These are phyloP conservation scores for Coccinonectria pachysandricola DNA, from an alignment of 2,329 filamentous ascomycete genomes.

Conservation along the genomic window DNA sequence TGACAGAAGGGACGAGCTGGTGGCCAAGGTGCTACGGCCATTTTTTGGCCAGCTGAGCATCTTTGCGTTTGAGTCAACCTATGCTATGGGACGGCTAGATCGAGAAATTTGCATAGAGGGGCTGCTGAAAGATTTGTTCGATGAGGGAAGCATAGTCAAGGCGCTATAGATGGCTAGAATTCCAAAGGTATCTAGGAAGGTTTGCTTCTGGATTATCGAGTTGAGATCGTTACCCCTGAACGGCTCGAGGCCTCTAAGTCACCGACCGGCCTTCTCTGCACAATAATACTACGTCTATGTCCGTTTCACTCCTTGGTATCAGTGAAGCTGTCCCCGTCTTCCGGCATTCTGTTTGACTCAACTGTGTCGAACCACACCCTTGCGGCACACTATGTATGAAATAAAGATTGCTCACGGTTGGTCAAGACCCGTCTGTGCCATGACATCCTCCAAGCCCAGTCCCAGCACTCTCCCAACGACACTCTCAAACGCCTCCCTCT, in stretches of 20 bases:
- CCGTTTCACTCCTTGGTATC: neutral
- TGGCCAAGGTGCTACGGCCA: slow-evolving; percentile 68
- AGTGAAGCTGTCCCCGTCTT: neutral
- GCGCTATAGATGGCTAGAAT: slow-evolving; percentile 43
- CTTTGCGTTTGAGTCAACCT: slow-evolving; percentile 84
- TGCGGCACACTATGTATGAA: slow-evolving; percentile 5
- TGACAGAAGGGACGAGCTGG: slow-evolving; percentile 57
- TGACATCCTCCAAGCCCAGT: slow-evolving; percentile 10
- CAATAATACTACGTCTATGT: slow-evolving; percentile 1
- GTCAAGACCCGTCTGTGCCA: slow-evolving; percentile 6
- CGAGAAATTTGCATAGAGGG: slow-evolving; percentile 50
- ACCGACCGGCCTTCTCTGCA: no score
- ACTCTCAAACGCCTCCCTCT: slow-evolving; percentile 35
- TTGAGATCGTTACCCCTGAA: no score
- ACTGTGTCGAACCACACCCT: neutral
- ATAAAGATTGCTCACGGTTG: no score
- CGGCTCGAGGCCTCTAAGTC: no score
- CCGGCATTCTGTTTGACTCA: no score
- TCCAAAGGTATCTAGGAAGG: no score
- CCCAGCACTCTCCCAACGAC: slow-evolving; percentile 32
- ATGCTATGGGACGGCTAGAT: slow-evolving; percentile 68
- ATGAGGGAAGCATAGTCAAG: slow-evolving; percentile 60
- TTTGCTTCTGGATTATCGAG: no score
- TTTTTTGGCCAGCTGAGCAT: slow-evolving; percentile 92
- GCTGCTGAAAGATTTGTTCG: slow-evolving; percentile 67